A percentile compares a stretch with the other conserved stretches of the same genome.
Evolutionary conservation across 768 basidiomycete species (phyloP).

Genomic region (Rossbeevera mucosa): DNA sequence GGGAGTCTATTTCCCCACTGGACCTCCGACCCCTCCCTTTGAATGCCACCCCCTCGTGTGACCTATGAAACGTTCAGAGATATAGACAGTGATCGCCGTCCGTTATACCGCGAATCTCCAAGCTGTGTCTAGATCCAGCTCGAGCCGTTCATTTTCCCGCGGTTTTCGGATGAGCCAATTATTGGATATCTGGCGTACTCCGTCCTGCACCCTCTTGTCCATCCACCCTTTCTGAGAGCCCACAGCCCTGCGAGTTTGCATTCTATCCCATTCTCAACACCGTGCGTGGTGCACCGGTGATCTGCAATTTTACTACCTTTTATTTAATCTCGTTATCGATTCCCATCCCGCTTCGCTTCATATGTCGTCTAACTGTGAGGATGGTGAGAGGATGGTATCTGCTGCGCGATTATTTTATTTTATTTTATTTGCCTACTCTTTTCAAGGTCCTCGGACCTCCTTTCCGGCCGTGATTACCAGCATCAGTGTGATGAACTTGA

Average conservation of each 20-base stretch:
- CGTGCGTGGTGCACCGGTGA: background rate
- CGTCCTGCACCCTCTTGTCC: background rate
- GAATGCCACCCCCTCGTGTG: slow-evolving; percentile 20
- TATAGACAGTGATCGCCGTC: slow-evolving; percentile 29
- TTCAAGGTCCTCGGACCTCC: too few relatives aligned
- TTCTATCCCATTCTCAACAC: background rate
- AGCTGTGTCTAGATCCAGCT: background rate
- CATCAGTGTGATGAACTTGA: background rate
- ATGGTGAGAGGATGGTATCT: background rate
- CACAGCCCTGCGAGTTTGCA: slow-evolving; percentile 2
- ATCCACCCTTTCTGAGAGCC: background rate
- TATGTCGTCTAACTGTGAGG: slow-evolving; percentile 3
- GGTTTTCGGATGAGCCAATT: slow-evolving; percentile 10
- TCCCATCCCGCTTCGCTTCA: slow-evolving; percentile 13
- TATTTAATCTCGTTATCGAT: background rate
- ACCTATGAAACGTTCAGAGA: slow-evolving; percentile 10
- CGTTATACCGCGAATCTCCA: slow-evolving; percentile 2
- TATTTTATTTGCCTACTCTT: too few relatives aligned
- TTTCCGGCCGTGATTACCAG: background rate
- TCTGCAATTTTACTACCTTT: background rate
- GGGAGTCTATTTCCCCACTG: slow-evolving; percentile 2
- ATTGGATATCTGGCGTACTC: too few relatives aligned
- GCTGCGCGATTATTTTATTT: background rate
- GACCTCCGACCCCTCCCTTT: slow-evolving; percentile 2
- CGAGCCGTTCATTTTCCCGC: slow-evolving; percentile 7